Evolutionary conservation across 768 basidiomycete genomes (phyloP), one percentile per base, ranked within the genome.

Genomic region (Mycena vitilis): DNA sequence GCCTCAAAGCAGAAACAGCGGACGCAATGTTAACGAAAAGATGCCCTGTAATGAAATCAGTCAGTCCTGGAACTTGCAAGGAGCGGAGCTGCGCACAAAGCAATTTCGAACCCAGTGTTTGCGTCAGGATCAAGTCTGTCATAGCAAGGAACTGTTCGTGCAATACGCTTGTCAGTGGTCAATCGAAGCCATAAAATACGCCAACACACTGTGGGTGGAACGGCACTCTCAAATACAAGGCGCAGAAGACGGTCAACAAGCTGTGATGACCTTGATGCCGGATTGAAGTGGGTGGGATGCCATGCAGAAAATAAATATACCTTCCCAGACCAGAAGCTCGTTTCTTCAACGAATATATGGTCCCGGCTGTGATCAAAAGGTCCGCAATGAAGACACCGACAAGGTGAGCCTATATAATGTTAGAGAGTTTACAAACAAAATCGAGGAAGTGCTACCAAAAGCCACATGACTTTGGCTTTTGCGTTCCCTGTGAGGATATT

Each of bases 201-300:
- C 5, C 30, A 20, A 58, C 54, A 4, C 38, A 64, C 68, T 22
- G 68, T 60, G 6, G 68, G 62, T 0, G 68, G 68, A 13, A 69
- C 4, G 18, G 68, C 68, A 36, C 60, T 53, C 47, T 64, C 61
- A n/a, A 69, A 63, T 4, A 69, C 67, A 18, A 69, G 23, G 2
- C 54, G 55, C 20, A 64, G 55, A 7, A 68, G 22, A 10, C 66
- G 60, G 53, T 63, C 54, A 22, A 68, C 48, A 9, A 68, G 22
- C 10, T 25, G 38, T 7, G 60, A 42, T 9, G 66, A 63, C 22
- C 65, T 66, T 36, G 20, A 38, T 40, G 15, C 15, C 40, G 30
- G 40, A 20, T 45, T 38, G 5, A 36, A 40, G 5, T 30, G 22
- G 5, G 34, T 4, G 30, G 2, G 7, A 23, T 13, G n/a, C 8